phyloP scores from a whole-genome alignment of 2,329 filamentous ascomycete species.

The Fusarium brachygibbosum region DNA sequence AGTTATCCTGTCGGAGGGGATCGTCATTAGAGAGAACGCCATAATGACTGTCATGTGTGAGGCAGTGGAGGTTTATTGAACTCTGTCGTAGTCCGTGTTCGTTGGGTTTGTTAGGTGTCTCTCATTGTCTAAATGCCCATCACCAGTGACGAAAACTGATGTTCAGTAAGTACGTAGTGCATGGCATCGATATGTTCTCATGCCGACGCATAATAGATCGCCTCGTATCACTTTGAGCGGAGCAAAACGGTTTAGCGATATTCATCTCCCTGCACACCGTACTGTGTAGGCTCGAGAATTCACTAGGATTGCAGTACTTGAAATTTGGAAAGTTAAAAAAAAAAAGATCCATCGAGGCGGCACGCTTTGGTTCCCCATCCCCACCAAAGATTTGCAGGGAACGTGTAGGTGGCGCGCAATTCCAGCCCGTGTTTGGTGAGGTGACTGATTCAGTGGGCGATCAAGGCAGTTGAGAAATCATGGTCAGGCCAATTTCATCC shows the following conservation, averaged over 20 bases:
- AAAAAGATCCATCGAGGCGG: constrained; percentile 30
- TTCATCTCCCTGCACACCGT: constrained; percentile 6
- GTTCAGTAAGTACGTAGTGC: neutral
- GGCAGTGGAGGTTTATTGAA: neutral
- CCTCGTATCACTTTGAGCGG: constrained; percentile 26
- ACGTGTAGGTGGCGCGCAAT: constrained; percentile 43
- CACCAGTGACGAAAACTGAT: constrained; percentile 12
- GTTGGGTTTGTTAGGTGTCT: neutral
- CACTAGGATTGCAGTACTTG: constrained; percentile 10
- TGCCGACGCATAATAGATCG: constrained; percentile 28
- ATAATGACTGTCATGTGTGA: neutral
- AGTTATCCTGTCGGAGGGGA: neutral
- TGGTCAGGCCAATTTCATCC: constrained; percentile 25
- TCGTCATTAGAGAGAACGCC: neutral
- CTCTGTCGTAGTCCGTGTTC: neutral
- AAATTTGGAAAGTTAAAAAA: constrained; percentile 9
- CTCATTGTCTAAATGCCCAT: neutral
- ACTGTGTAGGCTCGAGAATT: constrained; percentile 5
- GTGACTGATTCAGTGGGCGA: constrained; percentile 45
- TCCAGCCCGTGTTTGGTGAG: constrained; percentile 40
- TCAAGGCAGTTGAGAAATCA: constrained; percentile 40
- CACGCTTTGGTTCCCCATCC: constrained; percentile 19
- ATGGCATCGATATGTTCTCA: constrained; percentile 14
- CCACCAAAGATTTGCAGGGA: constrained; percentile 23
- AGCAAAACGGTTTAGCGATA: constrained; percentile 13